Evolutionary conservation across 345 rosid genomes (phyloP).

Genomic region (Gossypium stocksii): DNA sequence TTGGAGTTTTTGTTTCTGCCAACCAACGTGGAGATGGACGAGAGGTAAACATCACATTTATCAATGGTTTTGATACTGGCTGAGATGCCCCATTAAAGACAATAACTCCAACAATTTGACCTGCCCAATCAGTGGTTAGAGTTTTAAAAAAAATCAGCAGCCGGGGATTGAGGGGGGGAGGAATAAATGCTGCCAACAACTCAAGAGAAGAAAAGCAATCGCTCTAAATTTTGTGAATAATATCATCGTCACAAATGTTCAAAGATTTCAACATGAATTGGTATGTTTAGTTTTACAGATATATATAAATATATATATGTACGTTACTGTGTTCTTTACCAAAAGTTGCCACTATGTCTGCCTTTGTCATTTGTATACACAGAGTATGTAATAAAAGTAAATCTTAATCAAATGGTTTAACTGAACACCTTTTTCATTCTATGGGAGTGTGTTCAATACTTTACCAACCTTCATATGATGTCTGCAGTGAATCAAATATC

Average conservation of each 20-base stretch:
- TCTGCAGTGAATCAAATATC: conserved; percentile 58
- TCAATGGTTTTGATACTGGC: conserved; percentile 39
- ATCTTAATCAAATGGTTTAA: neutral
- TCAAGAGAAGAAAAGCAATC: neutral
- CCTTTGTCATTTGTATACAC: neutral
- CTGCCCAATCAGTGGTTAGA: conserved; percentile 35
- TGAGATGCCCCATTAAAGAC: conserved; percentile 43
- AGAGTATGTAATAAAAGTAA: neutral
- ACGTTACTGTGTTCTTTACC: neutral
- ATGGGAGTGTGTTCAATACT: neutral
- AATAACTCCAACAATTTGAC: conserved; percentile 80
- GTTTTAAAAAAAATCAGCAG: conserved; percentile 2
- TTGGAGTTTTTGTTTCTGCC: conserved; percentile 49
- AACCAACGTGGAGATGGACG: conserved; percentile 55
- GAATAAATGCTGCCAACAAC: neutral
- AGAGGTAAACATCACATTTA: conserved; percentile 44
- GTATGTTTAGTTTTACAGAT: neutral
- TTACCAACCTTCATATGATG: conserved; percentile 59
- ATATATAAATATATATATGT: neutral
- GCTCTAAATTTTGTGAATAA: neutral
- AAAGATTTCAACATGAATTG: neutral
- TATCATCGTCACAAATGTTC: neutral
- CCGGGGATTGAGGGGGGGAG: neutral
- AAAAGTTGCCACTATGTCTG: neutral
- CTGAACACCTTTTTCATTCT: neutral